Conservation (phyloP, 208 protist genomes). For the Trypanosoma melophagium region DNA sequence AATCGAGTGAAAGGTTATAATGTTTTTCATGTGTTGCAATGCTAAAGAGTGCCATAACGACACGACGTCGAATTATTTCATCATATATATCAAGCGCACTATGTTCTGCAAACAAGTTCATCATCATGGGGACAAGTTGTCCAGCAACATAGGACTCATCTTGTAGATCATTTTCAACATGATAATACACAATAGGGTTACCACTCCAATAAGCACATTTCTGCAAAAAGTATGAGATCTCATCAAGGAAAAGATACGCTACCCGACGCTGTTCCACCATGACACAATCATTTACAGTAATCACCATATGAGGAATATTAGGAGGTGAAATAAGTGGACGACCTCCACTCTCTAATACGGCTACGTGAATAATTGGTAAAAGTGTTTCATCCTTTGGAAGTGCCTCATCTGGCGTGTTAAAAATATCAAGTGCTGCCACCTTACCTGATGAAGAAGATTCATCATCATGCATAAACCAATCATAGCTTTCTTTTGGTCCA, state of each 20-base stretch:
- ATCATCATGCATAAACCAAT: constrained; percentile 91
- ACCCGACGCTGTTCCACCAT: constrained; percentile 87
- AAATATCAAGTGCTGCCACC: constrained; percentile 71
- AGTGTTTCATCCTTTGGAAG: constrained; percentile 65
- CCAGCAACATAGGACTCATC: constrained; percentile 66
- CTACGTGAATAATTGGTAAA: constrained; percentile 77
- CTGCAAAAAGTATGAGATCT: constrained; percentile 87
- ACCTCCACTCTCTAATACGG: constrained; percentile 73
- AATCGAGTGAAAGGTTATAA: constrained; percentile 52
- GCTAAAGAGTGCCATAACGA: constrained; percentile 52
- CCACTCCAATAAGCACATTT: constrained; percentile 66
- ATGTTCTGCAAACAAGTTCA: constrained; percentile 52
- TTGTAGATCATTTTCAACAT: constrained; percentile 79
- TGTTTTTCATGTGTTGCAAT: constrained; percentile 67
- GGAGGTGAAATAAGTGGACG: constrained; percentile 78
- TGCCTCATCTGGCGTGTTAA: constrained; percentile 76
- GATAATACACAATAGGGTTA: constrained; percentile 82
- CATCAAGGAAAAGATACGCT: constrained; percentile 81
- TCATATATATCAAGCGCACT: constrained; percentile 39
- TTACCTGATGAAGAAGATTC: constrained; percentile 54
- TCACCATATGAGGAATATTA: constrained; percentile 74
- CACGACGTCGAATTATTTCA: constrained; percentile 45
- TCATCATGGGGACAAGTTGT: constrained; percentile 71
- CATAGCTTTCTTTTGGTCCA: constrained; percentile 79
- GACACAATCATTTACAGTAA: constrained; percentile 77